Conservation (phyloP, 352 stramenopile species). For the Nothophytophthora sp. region DNA sequence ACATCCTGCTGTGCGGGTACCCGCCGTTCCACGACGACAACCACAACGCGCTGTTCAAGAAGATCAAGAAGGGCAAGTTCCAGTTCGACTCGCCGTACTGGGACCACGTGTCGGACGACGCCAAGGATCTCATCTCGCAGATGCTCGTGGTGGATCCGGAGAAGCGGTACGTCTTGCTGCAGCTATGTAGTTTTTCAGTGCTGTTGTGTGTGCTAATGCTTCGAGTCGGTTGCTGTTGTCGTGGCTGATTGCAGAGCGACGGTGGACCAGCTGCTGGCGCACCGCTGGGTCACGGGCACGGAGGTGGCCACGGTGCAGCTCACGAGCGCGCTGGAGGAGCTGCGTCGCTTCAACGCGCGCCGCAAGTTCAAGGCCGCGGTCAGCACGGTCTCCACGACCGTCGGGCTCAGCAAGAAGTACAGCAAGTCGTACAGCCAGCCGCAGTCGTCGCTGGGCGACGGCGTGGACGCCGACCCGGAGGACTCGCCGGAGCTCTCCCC, state of each 20-base stretch:
- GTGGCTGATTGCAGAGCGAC: constrained; percentile 47
- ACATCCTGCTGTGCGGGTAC: constrained; percentile 86
- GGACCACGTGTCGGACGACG: constrained; percentile 92
- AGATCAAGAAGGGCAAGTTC: constrained; percentile 94
- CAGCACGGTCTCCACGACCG: constrained; percentile 80
- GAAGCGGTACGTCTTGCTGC: constrained; percentile 54
- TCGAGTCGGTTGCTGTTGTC: background rate
- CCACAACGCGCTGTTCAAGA: constrained; percentile 93
- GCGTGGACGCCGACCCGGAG: constrained; percentile 9
- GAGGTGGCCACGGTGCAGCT: constrained; percentile 89
- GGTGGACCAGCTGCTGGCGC: constrained; percentile 82
- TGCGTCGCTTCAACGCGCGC: constrained; percentile 94
- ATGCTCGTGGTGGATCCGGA: constrained; percentile 92
- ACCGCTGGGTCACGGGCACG: constrained; percentile 90
- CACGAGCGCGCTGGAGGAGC: constrained; percentile 90
- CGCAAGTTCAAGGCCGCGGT: constrained; percentile 95
- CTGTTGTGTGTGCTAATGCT: constrained; percentile 1
- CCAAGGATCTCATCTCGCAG: constrained; percentile 94
- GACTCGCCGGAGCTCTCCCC: constrained; percentile 15
- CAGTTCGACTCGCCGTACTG: constrained; percentile 97
- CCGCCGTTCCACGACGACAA: constrained; percentile 93
- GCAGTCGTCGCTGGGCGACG: constrained; percentile 25
- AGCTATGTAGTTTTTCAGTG: background rate
- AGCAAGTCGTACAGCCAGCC: constrained; percentile 57
- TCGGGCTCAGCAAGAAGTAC: constrained; percentile 75